A percentile compares a stretch with the other conserved stretches of the same genome.
phyloP scores from a whole-genome alignment of 2,329 filamentous ascomycete species.

The Bipolaris gigantea region DNA sequence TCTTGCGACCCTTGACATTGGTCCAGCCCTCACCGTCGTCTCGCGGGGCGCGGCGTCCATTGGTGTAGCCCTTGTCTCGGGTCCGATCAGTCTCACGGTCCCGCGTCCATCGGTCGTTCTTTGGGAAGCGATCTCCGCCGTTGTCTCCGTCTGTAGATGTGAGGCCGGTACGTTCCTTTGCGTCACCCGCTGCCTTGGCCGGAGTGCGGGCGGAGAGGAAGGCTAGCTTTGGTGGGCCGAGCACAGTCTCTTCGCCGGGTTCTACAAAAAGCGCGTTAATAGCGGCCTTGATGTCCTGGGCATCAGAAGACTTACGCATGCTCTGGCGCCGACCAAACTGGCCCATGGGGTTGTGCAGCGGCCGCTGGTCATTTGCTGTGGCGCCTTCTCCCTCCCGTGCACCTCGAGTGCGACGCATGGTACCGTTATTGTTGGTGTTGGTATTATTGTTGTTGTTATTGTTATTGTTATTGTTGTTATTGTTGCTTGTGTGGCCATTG shows the following conservation, averaged over 20 bases:
- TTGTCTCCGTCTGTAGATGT: conserved; percentile 46
- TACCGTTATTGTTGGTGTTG: conserved; percentile 26
- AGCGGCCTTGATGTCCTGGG: conserved; percentile 44
- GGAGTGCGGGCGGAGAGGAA: conserved; percentile 71
- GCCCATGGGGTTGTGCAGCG: conserved; percentile 42
- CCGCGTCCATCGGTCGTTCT: conserved; percentile 47
- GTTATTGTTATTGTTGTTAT: conserved; percentile 21
- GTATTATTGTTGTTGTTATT: conserved; percentile 22
- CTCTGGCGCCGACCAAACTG: conserved; percentile 39
- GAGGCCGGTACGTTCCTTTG: conserved; percentile 41
- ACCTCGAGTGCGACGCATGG: conserved; percentile 29
- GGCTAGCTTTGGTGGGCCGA: conserved; percentile 79
- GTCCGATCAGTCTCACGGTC: conserved; percentile 48
- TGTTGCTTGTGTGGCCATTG: conserved; percentile 30
- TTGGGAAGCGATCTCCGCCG: conserved; percentile 39
- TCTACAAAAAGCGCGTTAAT: conserved; percentile 51
- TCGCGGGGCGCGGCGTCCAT: conserved; percentile 46
- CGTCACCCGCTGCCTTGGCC: conserved; percentile 47
- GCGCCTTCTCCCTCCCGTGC: conserved; percentile 33
- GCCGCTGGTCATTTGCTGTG: conserved; percentile 32
- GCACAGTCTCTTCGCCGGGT: conserved; percentile 74
- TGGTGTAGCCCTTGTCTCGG: conserved; percentile 42
- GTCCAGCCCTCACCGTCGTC: conserved; percentile 73
- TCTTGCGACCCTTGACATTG: conserved; percentile 72
- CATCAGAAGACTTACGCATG: conserved; percentile 54